A percentile compares a stretch with the other conserved stretches of the same genome.
Conservation (phyloP, 2,329 filamentous ascomycete species). For the Xylaria hypoxylon region DNA sequence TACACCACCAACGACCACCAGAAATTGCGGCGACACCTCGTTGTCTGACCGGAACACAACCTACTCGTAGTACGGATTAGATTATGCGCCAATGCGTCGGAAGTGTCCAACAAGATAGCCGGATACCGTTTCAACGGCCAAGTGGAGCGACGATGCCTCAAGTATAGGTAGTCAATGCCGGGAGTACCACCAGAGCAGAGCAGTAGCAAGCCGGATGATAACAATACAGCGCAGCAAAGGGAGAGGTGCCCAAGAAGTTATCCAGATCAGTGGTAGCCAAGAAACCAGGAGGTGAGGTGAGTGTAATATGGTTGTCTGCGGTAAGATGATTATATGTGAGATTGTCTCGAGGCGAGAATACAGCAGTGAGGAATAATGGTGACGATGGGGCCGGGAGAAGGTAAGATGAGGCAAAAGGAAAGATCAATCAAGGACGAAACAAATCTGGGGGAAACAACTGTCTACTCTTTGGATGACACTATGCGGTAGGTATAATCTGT, state of each 20-base stretch:
- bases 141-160: slow-evolving; percentile 6
- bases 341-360: slow-evolving; percentile 5
- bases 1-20: slow-evolving; percentile 29
- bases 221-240: slow-evolving; percentile 21
- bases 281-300: slow-evolving; percentile 13
- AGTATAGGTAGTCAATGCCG: slow-evolving; percentile 16
- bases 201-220: slow-evolving; percentile 7
- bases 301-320: slow-evolving; percentile 7
- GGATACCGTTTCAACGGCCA: background rate
- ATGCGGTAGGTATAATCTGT: background rate
- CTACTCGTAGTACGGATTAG: background rate
- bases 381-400: background rate
- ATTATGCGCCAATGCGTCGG: slow-evolving; percentile 10
- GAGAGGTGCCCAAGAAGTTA: slow-evolving; percentile 12
- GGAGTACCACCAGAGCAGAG: background rate
- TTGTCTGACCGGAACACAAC: slow-evolving; percentile 5
- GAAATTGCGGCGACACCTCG: background rate
- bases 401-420: slow-evolving; percentile 1
- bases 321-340: slow-evolving; percentile 1
- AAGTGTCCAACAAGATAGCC: slow-evolving; percentile 9
- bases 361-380: background rate
- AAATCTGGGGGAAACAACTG: slow-evolving; percentile 1
- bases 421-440: slow-evolving; percentile 14
- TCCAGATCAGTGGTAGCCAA: slow-evolving; percentile 20
- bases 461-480: background rate